These are phyloP conservation scores for Phytophthora citricola DNA, from an alignment of 352 stramenopile species.

Conservation along the genomic window DNA sequence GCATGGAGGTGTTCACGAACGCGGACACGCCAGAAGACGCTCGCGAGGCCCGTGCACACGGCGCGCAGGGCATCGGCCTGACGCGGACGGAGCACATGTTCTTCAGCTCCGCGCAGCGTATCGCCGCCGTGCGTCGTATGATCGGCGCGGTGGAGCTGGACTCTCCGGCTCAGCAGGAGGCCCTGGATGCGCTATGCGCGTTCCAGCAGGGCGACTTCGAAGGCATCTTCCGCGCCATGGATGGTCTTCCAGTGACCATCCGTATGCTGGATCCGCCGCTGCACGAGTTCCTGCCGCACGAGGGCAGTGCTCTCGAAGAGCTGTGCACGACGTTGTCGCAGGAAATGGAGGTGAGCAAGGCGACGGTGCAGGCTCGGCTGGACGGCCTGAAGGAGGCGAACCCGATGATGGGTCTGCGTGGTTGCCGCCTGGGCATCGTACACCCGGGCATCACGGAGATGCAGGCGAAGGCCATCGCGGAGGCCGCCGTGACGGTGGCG, in stretches of 20 bases:
- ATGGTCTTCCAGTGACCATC: constrained; percentile 32
- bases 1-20: constrained; percentile 37
- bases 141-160: constrained; percentile 36
- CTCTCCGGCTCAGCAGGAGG: constrained; percentile 30
- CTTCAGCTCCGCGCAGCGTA: constrained; percentile 30
- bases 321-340: constrained; percentile 26
- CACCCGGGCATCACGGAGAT: constrained; percentile 37
- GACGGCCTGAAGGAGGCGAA: constrained; percentile 34
- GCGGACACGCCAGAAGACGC: constrained; percentile 30
- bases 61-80: constrained; percentile 28
- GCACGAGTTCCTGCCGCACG: constrained; percentile 34
- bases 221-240: constrained; percentile 33
- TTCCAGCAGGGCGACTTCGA: constrained; percentile 37
- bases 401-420: constrained; percentile 40
- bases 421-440: constrained; percentile 34
- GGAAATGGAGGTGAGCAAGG: constrained; percentile 30
- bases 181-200: constrained; percentile 24
- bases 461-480: constrained; percentile 37
- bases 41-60: constrained; percentile 26
- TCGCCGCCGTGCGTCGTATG: constrained; percentile 28
- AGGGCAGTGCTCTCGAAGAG: constrained; percentile 28
- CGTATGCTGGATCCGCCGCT: constrained; percentile 30
- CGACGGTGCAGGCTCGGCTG: constrained; percentile 28
- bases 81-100: constrained; percentile 39
- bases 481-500: constrained; percentile 24